Percentiles rank a stretch among this genome's conserved stretches.
These are phyloP conservation scores for Colletotrichum cordylinicola DNA, from an alignment of 2,329 filamentous ascomycete species.

Conservation along the genomic window DNA sequence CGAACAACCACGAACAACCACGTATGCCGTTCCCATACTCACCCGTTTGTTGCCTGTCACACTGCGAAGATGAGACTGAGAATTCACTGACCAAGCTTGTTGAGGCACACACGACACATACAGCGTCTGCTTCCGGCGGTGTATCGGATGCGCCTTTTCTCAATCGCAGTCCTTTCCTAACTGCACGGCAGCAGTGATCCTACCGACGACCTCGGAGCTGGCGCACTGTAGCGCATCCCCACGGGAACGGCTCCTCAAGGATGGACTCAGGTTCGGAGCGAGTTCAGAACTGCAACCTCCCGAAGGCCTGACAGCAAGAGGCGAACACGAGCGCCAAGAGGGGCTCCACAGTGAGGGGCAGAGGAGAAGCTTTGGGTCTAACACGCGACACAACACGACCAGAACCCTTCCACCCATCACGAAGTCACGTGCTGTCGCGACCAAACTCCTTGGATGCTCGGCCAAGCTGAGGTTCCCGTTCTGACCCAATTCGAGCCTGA, in stretches of 20 bases:
- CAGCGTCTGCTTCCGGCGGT: neutral
- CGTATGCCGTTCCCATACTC: neutral
- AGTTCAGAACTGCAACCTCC: neutral
- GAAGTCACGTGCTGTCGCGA: neutral
- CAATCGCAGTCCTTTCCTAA: neutral
- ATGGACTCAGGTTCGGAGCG: neutral
- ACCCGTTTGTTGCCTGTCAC: neutral
- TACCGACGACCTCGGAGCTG: neutral
- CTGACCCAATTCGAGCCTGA: neutral
- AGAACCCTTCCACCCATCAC: neutral
- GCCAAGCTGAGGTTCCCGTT: neutral
- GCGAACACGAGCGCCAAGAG: neutral
- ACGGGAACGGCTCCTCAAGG: neutral
- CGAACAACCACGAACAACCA: too few species aligned
- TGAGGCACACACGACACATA: neutral
- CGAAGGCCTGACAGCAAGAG: neutral
- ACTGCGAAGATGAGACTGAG: neutral
- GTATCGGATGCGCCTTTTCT: neutral
- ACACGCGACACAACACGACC: rapidly evolving
- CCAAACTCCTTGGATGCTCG: neutral
- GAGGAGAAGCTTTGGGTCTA: neutral
- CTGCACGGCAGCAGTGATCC: neutral
- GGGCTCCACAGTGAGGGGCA: neutral
- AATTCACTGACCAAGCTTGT: neutral
- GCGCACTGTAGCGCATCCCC: neutral